Base-by-base conservation (phyloP, 2,329 filamentous ascomycete species). In the Sclerotinia borealis region DNA sequence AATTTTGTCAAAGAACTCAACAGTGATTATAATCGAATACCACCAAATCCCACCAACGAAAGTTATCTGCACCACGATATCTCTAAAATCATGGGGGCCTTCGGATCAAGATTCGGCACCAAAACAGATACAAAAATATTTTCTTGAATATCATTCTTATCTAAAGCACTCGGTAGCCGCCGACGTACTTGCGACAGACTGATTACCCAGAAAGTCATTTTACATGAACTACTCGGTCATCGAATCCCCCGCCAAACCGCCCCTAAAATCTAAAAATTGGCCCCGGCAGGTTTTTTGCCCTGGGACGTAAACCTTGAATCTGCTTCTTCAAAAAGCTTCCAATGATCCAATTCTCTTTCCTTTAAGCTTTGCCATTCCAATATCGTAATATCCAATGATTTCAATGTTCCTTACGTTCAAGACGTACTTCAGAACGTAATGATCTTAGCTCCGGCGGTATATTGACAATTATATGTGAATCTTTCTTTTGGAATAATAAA, bases 401-500 rank as follows among this genome's bases (percentile, higher is more conserved):
- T 59, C 59, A 65, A 15, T 27, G 47, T n/a, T 61, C 63, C 19
- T 66, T 60, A 2, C 49, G 19, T 47, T 34, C 64, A 4, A 22
- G 29, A 10, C 51, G 47, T 13, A 62, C 11, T 8, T 61, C 61
- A 17, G 49, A n/a, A n/a, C n/a, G n/a, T n/a, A n/a, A n/a, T n/a
- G n/a, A n/a, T n/a, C n/a, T n/a, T n/a, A n/a, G 52, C 31, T 65
- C 54, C 6, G 61, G 60, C 3, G 67, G 22, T 1, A 56, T 34
- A 31, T 59, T 55, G 1, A 67, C 25, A 45, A 83, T 70, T n/a
- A n/a, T n/a, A 39, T 75, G 67, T 19, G 76, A 72, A 43, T 79
- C 73, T 11, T 76, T 70, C 66, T 79, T 75, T 63, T 68, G 66
- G 19, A 75, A 1, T 69, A 70, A 54, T 77, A 72, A n/a, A 74